Base-by-base conservation (phyloP, 495 filamentous ascomycete genomes). In the Penicillium antarcticum region DNA sequence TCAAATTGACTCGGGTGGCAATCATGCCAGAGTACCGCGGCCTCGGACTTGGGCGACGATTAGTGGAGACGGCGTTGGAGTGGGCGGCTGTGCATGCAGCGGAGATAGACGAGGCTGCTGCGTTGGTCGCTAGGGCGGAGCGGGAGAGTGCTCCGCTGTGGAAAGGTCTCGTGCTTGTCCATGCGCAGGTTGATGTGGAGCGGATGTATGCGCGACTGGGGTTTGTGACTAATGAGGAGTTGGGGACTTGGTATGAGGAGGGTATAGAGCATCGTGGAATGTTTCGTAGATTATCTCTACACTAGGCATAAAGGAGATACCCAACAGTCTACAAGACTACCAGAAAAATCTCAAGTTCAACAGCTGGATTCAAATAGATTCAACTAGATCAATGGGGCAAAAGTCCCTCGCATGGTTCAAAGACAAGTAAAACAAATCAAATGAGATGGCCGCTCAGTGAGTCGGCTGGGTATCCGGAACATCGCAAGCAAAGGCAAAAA, bases 231-330 rank as follows among this genome's bases (percentile, higher is more conserved):
- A 91, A 96, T 69, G 74, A 82, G 61, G 68, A 63, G 7, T 79
- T 94, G 82, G 88, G 89, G 0, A 70, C 55, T 54, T 97, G 91
- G 89, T 70, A 74, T 34, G 91, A 96, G 71, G 89, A 95, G 55
- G 89, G 88, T 17, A 89, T 95, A 56, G 75, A 79, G 58, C 92
- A 96, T 78, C 79, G 91, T 24, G 89, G 86, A 12, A 92, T 95
- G 89, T 92, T 73, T 61, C 70, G 51, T 47, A 48, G 74, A 54
- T 52, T 77, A 26, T 51, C 45, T 12, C 32, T 35, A 36, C 44
- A 34, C 1, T n/a, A n/a, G 1, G 17, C 17, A 16, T 42, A 42
- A 16, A 11, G 10, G 21, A 11, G 32, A 9, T 34, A 1, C 34
- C n/a, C n/a, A n/a, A 45, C 42, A 43, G 2, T n/a, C 5, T n/a